phyloP scores from a whole-genome alignment of 306 rosid genomes.

The Lupinus albus region DNA sequence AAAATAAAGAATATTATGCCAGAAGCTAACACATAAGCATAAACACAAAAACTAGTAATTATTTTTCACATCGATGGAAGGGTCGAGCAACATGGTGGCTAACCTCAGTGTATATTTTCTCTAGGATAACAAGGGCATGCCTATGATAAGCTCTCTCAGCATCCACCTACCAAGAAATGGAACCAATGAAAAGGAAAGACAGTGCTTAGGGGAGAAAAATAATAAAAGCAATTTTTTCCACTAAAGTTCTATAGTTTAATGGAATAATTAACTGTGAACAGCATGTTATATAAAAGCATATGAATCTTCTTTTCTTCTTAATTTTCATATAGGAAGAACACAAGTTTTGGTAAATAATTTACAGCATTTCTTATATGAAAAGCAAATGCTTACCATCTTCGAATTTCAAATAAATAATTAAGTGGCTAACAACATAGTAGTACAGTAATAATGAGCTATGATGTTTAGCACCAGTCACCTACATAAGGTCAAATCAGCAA shows the following conservation, averaged over 20 bases:
- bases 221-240: constrained; percentile 6
- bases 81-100: constrained; percentile 33
- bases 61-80: constrained; percentile 34
- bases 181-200: constrained; percentile 16
- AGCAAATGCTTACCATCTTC: constrained; percentile 14
- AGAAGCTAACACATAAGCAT: constrained; percentile 33
- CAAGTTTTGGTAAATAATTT: neutral
- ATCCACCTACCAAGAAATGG: constrained; percentile 62
- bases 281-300: constrained; percentile 1
- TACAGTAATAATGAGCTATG: neutral
- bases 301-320: neutral
- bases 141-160: constrained; percentile 85
- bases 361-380: constrained; percentile 11
- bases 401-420: neutral
- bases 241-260: constrained; percentile 11
- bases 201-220: neutral
- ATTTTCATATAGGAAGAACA: constrained; percentile 21
- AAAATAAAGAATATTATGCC: constrained; percentile 17
- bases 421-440: neutral
- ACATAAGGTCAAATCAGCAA: constrained; percentile 28
- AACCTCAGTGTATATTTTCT: constrained; percentile 78
- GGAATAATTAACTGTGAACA: constrained; percentile 1
- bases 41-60: constrained; percentile 11
- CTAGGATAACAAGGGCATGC: constrained; percentile 70
- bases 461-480: constrained; percentile 15